Percentiles rank a stretch among this genome's conserved stretches.
Conservation (phyloP, 768 basidiomycete genomes). For the Epithele typhae region DNA sequence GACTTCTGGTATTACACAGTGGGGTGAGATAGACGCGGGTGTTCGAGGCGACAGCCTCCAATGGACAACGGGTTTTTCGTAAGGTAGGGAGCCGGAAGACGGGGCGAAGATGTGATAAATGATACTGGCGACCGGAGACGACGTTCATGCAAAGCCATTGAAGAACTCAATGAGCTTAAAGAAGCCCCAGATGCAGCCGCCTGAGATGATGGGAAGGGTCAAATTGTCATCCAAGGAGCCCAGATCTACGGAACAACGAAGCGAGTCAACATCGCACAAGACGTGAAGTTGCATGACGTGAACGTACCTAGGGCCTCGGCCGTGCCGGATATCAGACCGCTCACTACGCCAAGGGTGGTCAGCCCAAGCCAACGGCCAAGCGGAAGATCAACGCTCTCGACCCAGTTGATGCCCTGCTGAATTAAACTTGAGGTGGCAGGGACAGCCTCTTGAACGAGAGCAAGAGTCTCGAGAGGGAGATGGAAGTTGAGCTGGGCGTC, state of each 20-base stretch:
- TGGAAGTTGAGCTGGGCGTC: slow-evolving; percentile 35
- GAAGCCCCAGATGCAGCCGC: slow-evolving; percentile 61
- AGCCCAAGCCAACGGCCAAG: slow-evolving; percentile 49
- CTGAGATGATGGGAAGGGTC: slow-evolving; percentile 84
- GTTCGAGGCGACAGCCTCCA: too few relatives aligned
- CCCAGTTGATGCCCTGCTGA: slow-evolving; percentile 22
- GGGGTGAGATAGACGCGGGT: too few relatives aligned
- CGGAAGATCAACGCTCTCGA: slow-evolving; percentile 14
- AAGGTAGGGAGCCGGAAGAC: too few relatives aligned
- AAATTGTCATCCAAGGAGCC: slow-evolving; percentile 87
- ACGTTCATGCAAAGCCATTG: slow-evolving; percentile 1
- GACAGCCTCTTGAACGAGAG: slow-evolving; percentile 9
- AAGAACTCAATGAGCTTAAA: slow-evolving; percentile 40
- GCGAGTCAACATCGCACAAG: slow-evolving; percentile 1
- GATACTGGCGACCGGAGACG: too few relatives aligned
- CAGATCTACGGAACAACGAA: slow-evolving; percentile 48
- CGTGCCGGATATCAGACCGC: slow-evolving; percentile 77
- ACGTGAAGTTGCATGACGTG: neutral
- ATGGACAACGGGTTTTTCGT: too few relatives aligned
- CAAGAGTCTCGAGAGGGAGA: slow-evolving; percentile 21
- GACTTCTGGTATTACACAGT: too few relatives aligned
- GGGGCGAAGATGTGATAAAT: too few relatives aligned
- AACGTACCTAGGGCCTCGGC: slow-evolving; percentile 85
- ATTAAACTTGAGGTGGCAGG: slow-evolving; percentile 20
- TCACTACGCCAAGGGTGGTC: slow-evolving; percentile 49